These are phyloP conservation scores for Camellia lanceoleosa DNA, from an alignment of 148 eudicot genomes.

Conservation along the genomic window DNA sequence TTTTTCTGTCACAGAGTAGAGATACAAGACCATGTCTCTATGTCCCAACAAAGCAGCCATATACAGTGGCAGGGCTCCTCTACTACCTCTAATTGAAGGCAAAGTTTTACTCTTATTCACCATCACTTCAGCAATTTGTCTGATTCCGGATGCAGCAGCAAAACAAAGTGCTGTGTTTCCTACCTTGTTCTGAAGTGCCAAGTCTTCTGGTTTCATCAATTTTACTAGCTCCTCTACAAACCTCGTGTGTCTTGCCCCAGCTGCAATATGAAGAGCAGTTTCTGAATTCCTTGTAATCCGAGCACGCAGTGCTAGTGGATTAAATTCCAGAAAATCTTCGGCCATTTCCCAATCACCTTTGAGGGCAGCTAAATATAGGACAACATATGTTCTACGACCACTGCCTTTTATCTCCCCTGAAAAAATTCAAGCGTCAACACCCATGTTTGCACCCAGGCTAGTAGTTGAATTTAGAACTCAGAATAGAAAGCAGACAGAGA, in stretches of 20 bases:
- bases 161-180: conserved; percentile 21
- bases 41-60: conserved; percentile 20
- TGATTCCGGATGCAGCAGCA: conserved; percentile 17
- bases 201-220: conserved; percentile 14
- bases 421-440: not conserved
- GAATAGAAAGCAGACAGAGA: no score
- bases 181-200: conserved; percentile 18
- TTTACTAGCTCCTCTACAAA: conserved; percentile 22
- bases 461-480: no score
- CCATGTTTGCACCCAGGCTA: no score
- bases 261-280: conserved; percentile 21
- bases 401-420: conserved; percentile 15
- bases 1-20: not conserved
- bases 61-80: conserved; percentile 7
- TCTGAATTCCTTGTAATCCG: conserved; percentile 19
- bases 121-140: conserved; percentile 16
- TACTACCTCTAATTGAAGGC: conserved; percentile 8
- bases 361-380: conserved; percentile 19
- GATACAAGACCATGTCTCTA: conserved; percentile 20
- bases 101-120: conserved; percentile 7
- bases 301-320: conserved; percentile 11
- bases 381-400: conserved; percentile 9
- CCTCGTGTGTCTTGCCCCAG: conserved; percentile 17
- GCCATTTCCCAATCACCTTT: conserved; percentile 21
- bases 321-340: not conserved